These are phyloP conservation scores for Penicillium sp. DNA, from an alignment of 2,329 filamentous ascomycete species.

Conservation along the genomic window DNA sequence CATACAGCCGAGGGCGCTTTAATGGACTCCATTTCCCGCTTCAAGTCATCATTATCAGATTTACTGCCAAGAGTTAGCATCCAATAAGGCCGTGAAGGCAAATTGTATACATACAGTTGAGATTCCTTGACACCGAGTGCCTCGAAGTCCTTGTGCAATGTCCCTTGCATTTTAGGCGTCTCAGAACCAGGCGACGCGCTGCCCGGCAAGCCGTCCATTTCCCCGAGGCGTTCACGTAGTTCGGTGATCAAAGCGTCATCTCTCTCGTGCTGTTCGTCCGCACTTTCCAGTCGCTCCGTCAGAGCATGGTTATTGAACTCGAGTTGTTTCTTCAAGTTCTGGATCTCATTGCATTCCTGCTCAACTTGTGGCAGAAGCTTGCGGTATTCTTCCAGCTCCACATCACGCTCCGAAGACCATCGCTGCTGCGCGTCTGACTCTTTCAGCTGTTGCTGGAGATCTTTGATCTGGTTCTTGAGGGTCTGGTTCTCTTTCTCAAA, in stretches of 20 bases:
- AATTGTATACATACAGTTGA: slow-evolving; percentile 35
- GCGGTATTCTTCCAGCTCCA: slow-evolving; percentile 47
- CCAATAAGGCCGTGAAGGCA: neutral
- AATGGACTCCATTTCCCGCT: slow-evolving; percentile 38
- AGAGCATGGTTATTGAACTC: slow-evolving; percentile 51
- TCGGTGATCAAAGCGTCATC: slow-evolving; percentile 46
- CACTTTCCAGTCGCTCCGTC: slow-evolving; percentile 45
- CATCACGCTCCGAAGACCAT: slow-evolving; percentile 42
- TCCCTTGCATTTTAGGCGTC: slow-evolving; percentile 42
- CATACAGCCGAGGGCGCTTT: slow-evolving; percentile 29
- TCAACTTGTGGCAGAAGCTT: slow-evolving; percentile 49
- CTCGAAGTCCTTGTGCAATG: slow-evolving; percentile 45
- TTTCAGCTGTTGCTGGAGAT: slow-evolving; percentile 49
- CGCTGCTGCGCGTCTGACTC: slow-evolving; percentile 45
- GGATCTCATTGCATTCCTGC: slow-evolving; percentile 50
- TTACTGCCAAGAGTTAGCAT: slow-evolving; percentile 34
- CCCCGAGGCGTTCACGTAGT: slow-evolving; percentile 44
- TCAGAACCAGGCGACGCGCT: slow-evolving; percentile 41
- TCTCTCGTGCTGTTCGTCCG: slow-evolving; percentile 45
- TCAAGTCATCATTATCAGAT: slow-evolving; percentile 43
- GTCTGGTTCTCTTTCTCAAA: slow-evolving; percentile 51
- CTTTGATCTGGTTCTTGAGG: slow-evolving; percentile 48
- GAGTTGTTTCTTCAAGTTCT: slow-evolving; percentile 49
- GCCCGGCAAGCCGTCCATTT: slow-evolving; percentile 43
- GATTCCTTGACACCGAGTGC: slow-evolving; percentile 42